phyloP scores from a whole-genome alignment of 2,329 filamentous ascomycete genomes.

The Pseudogymnoascus sp. region DNA sequence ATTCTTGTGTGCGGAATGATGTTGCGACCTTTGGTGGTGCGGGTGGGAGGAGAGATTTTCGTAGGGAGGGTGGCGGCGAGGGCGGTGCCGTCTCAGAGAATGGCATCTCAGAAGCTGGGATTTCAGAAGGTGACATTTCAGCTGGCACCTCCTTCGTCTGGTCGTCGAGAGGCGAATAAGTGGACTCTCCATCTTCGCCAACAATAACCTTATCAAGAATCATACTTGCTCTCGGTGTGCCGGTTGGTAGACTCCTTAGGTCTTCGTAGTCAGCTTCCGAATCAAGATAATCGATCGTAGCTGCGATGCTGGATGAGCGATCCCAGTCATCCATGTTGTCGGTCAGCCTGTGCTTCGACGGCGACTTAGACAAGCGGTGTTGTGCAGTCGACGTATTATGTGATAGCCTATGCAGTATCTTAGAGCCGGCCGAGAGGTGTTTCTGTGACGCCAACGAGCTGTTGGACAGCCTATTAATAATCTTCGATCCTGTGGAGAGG shows the following conservation, averaged over 20 bases:
- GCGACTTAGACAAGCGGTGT: slow-evolving; percentile 30
- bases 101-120: slow-evolving; percentile 10
- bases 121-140: neutral
- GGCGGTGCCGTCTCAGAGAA: slow-evolving; percentile 34
- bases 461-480: neutral
- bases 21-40: slow-evolving; percentile 68
- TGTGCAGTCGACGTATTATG: slow-evolving; percentile 21
- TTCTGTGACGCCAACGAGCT: neutral
- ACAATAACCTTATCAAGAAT: slow-evolving; percentile 2
- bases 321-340: slow-evolving; percentile 19
- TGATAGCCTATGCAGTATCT: slow-evolving; percentile 22
- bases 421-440: slow-evolving; percentile 9
- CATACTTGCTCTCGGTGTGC: slow-evolving; percentile 1
- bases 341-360: neutral
- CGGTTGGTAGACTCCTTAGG: slow-evolving; percentile 9
- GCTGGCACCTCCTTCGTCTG: neutral
- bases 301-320: slow-evolving; percentile 42
- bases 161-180: neutral
- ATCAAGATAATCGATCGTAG: slow-evolving; percentile 48
- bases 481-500: neutral
- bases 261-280: slow-evolving; percentile 32
- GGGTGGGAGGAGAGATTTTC: slow-evolving; percentile 56
- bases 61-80: slow-evolving; percentile 42
- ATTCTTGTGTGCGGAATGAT: slow-evolving; percentile 87
- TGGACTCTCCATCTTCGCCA: neutral